A percentile compares a stretch with the other conserved stretches of the same genome.
phyloP scores from a whole-genome alignment of 2,329 filamentous ascomycete genomes.

The Verticillium zaregamsianum region DNA sequence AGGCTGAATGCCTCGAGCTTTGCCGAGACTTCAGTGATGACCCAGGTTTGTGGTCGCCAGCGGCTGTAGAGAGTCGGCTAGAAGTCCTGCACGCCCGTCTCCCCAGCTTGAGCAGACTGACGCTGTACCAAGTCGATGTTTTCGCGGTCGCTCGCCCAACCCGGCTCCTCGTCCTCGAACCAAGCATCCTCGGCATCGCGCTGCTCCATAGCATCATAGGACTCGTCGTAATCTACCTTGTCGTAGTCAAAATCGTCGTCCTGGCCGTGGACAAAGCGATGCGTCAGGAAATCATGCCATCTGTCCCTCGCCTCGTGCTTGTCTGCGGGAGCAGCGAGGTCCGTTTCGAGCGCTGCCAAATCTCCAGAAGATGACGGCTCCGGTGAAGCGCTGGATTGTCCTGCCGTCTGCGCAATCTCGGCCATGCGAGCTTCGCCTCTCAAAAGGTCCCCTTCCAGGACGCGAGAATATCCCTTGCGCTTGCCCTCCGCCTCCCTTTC shows the following conservation, averaged over 20 bases:
- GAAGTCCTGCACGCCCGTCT: slow-evolving; percentile 71
- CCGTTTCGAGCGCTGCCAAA: slow-evolving; percentile 2
- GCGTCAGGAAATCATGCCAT: slow-evolving; percentile 69
- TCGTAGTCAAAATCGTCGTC: slow-evolving; percentile 78
- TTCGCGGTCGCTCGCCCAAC: slow-evolving; percentile 51
- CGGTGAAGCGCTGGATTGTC: background rate
- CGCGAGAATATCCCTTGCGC: slow-evolving; percentile 71
- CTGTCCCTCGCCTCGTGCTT: slow-evolving; percentile 63
- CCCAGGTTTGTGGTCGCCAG: background rate
- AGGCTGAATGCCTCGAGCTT: background rate
- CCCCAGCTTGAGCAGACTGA: slow-evolving; percentile 35
- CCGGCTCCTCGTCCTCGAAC: slow-evolving; percentile 75
- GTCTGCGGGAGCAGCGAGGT: slow-evolving; percentile 39
- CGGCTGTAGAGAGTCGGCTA: slow-evolving; percentile 23
- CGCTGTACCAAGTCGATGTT: slow-evolving; percentile 15
- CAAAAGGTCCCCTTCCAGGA: slow-evolving; percentile 72
- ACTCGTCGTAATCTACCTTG: slow-evolving; percentile 65
- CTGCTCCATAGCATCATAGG: slow-evolving; percentile 60
- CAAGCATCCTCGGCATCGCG: slow-evolving; percentile 68
- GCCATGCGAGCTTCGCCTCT: slow-evolving; percentile 74
- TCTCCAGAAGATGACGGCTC: background rate
- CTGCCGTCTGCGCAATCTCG: slow-evolving; percentile 26
- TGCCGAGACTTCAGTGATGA: background rate
- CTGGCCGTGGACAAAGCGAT: slow-evolving; percentile 69
- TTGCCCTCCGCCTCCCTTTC: slow-evolving; percentile 73